These are phyloP conservation scores for Isabelozyma pseudorhagii DNA, from an alignment of 805 yeast species.

Conservation along the genomic window DNA sequence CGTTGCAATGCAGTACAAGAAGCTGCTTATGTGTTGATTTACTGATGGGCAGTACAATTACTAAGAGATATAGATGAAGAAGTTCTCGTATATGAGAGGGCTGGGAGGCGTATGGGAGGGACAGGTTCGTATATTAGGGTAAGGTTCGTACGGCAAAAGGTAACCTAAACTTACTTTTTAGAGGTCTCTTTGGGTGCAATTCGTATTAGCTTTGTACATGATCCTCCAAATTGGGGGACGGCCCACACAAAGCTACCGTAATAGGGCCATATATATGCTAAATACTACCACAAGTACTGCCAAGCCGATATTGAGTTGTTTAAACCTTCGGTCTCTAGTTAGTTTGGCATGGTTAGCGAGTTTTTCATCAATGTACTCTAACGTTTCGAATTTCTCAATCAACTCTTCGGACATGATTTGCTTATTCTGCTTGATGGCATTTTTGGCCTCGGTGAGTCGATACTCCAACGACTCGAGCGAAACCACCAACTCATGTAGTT, in stretches of 20 bases:
- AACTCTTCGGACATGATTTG: conserved; percentile 21
- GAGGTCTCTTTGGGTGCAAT: neutral
- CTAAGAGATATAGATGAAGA: too few relatives aligned
- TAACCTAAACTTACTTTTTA: too few relatives aligned
- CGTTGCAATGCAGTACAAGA: neutral
- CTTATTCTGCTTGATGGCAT: conserved; percentile 22
- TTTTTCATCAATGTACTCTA: conserved; percentile 27
- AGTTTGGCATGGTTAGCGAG: conserved; percentile 24
- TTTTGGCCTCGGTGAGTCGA: conserved; percentile 21
- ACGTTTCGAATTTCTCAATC: conserved; percentile 22
- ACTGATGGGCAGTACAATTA: too few relatives aligned
- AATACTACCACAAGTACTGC: conserved; percentile 13
- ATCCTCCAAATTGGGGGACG: neutral
- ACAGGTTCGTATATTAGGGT: too few relatives aligned
- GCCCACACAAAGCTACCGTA: neutral
- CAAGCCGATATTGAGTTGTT: conserved; percentile 20
- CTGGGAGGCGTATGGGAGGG: too few relatives aligned
- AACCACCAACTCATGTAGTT: conserved; percentile 23
- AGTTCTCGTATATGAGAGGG: too few relatives aligned
- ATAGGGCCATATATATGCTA: conserved; percentile 8
- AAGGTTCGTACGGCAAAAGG: too few relatives aligned
- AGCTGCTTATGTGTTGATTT: too few relatives aligned
- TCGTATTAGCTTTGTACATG: neutral
- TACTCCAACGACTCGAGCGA: conserved; percentile 22
- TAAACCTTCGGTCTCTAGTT: conserved; percentile 23